These are phyloP conservation scores for Candida schatavii DNA, from an alignment of 805 yeast species.

Conservation along the genomic window DNA sequence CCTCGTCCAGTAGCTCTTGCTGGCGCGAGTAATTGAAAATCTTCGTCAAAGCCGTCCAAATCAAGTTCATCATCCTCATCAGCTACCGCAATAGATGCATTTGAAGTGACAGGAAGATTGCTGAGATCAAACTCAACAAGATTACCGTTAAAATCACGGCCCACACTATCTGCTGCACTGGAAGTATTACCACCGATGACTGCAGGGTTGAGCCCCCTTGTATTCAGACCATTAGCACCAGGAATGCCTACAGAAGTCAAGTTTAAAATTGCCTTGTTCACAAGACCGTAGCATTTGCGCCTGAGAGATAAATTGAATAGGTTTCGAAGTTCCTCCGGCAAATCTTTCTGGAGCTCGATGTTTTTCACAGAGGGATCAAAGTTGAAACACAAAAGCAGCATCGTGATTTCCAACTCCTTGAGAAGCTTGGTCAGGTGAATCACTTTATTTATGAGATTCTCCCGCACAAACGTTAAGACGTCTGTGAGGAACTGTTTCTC, in stretches of 20 bases:
- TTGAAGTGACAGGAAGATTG: constrained; percentile 8
- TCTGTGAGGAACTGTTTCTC: constrained; percentile 51
- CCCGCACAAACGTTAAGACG: constrained; percentile 58
- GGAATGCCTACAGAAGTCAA: constrained; percentile 15
- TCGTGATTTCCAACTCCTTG: constrained; percentile 73
- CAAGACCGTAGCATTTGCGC: constrained; percentile 62
- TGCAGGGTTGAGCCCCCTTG: constrained; percentile 9
- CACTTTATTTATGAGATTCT: constrained; percentile 59
- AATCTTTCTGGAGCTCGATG: constrained; percentile 34
- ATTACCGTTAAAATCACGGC: constrained; percentile 11
- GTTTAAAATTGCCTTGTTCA: constrained; percentile 62
- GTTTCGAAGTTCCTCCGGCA: constrained; percentile 54
- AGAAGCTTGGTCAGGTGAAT: constrained; percentile 57
- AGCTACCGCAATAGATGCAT: background rate
- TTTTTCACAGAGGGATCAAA: constrained; percentile 29
- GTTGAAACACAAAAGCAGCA: constrained; percentile 70
- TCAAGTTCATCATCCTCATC: constrained; percentile 9
- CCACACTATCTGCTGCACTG: constrained; percentile 8
- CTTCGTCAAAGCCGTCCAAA: constrained; percentile 5
- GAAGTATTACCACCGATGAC: background rate
- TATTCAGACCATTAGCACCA: constrained; percentile 11
- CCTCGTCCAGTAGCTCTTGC: background rate
- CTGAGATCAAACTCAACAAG: constrained; percentile 18
- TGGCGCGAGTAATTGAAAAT: background rate
- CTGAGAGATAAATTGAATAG: constrained; percentile 62